These are phyloP conservation scores for Daldinia childiae DNA, from an alignment of 495 filamentous ascomycete species.

Conservation along the genomic window DNA sequence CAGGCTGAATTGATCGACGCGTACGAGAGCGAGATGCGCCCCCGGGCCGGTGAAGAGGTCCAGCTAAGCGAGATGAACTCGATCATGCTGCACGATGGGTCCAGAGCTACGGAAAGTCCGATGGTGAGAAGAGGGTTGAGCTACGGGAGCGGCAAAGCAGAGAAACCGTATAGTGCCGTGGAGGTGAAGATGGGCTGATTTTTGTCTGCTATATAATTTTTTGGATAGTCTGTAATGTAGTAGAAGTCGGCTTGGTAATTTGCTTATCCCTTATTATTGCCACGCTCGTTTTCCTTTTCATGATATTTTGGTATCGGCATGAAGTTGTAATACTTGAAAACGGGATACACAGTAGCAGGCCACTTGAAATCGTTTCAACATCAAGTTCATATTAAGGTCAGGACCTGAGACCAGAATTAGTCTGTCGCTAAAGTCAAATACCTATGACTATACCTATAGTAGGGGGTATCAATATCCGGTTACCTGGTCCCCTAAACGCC, in stretches of 20 bases:
- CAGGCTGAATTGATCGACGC: slow-evolving; percentile 42
- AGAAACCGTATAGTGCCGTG: background rate
- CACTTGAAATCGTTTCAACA: background rate
- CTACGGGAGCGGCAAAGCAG: slow-evolving; percentile 16
- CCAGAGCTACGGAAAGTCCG: slow-evolving; percentile 47
- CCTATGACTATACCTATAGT: slow-evolving; percentile 15
- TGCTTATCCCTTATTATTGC: background rate
- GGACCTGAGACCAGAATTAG: background rate
- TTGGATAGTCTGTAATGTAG: background rate
- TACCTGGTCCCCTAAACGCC: slow-evolving; percentile 24
- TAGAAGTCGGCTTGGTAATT: background rate
- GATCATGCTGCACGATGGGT: slow-evolving; percentile 58
- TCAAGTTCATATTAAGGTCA: background rate
- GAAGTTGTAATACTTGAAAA: background rate
- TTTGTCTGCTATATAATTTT: background rate
- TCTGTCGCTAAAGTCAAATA: slow-evolving; percentile 15
- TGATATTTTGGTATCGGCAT: background rate
- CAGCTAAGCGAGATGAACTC: slow-evolving; percentile 51
- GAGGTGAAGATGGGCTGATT: background rate
- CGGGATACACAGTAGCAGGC: background rate
- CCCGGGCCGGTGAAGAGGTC: slow-evolving; percentile 58
- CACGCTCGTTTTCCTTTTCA: background rate
- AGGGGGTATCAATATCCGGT: slow-evolving; percentile 34
- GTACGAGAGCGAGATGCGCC: slow-evolving; percentile 62
- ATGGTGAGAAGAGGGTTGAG: slow-evolving; percentile 39